These are phyloP conservation scores for Malassezia sp. DNA, from an alignment of 1,284 basidiomycete species.

Conservation along the genomic window DNA sequence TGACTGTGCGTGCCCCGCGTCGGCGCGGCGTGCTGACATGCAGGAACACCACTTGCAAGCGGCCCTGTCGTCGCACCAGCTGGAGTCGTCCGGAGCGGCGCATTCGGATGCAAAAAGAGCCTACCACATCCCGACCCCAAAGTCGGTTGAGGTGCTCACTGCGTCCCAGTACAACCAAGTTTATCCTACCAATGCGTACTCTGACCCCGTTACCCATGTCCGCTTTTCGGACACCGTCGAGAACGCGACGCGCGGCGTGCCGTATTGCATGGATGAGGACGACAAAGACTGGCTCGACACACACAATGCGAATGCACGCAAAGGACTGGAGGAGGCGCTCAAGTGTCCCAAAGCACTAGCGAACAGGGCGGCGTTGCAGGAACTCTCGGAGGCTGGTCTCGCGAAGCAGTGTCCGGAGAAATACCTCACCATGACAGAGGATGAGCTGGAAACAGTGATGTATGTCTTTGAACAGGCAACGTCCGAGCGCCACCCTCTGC, in stretches of 20 bases:
- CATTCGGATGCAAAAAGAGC: no score
- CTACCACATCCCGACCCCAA: conserved; percentile 46
- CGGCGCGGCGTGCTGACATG: no score
- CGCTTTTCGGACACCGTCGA: conserved; percentile 80
- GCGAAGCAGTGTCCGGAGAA: conserved; percentile 52
- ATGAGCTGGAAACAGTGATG: conserved; percentile 91
- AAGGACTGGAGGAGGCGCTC: conserved; percentile 68
- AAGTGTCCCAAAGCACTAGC: conserved; percentile 55
- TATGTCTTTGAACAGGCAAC: conserved; percentile 83
- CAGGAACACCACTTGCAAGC: conserved; percentile 45
- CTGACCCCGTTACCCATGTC: conserved; percentile 57
- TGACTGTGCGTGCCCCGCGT: no score
- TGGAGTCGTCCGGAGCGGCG: conserved; percentile 18
- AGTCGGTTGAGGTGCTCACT: conserved; percentile 31
- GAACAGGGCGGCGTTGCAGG: conserved; percentile 52
- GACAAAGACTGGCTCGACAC: conserved; percentile 87
- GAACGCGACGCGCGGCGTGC: conserved; percentile 59
- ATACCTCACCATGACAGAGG: conserved; percentile 54
- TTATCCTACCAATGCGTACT: conserved; percentile 39
- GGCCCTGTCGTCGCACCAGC: conserved; percentile 42
- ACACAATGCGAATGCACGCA: conserved; percentile 76
- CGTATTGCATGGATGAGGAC: conserved; percentile 90
- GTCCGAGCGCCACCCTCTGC: conserved; percentile 74
- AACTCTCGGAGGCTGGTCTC: conserved; percentile 50
- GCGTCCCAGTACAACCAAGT: conserved; percentile 27